These are phyloP conservation scores for Vicia faba DNA, from an alignment of 306 rosid species.

Conservation along the genomic window DNA sequence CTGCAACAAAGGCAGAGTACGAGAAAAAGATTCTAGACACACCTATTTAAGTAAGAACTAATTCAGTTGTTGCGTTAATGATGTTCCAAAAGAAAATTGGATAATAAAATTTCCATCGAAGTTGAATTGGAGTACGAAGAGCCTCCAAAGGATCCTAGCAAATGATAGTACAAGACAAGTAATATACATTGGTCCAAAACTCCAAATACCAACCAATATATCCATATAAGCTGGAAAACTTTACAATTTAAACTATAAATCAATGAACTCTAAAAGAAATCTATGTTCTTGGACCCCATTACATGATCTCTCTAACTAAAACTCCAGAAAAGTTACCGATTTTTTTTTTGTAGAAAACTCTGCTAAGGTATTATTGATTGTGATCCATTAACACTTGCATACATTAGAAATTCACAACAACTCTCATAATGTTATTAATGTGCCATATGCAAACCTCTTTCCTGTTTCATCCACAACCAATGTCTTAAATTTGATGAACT, in stretches of 20 bases:
- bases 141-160: neutral
- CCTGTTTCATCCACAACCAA: no score
- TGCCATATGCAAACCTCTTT: no score
- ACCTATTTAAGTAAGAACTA: neutral
- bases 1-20: neutral
- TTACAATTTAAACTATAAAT: neutral
- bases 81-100: neutral
- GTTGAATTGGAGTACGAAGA: constrained; percentile 3
- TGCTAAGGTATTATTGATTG: no score
- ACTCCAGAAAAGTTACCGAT: neutral
- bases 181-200: constrained; percentile 12
- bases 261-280: constrained; percentile 18
- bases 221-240: constrained; percentile 2
- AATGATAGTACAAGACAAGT: constrained; percentile 12
- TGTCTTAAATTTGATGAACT: no score
- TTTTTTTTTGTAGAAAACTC: no score
- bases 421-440: no score
- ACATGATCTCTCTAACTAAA: constrained; percentile 31
- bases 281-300: constrained; percentile 15
- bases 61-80: neutral
- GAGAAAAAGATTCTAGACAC: neutral
- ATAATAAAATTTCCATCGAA: neutral
- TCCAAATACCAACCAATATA: constrained; percentile 1
- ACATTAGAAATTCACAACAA: no score
- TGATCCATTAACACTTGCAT: no score